Conservation (phyloP, 345 rosid species). For the Anastatica hierochuntica region DNA sequence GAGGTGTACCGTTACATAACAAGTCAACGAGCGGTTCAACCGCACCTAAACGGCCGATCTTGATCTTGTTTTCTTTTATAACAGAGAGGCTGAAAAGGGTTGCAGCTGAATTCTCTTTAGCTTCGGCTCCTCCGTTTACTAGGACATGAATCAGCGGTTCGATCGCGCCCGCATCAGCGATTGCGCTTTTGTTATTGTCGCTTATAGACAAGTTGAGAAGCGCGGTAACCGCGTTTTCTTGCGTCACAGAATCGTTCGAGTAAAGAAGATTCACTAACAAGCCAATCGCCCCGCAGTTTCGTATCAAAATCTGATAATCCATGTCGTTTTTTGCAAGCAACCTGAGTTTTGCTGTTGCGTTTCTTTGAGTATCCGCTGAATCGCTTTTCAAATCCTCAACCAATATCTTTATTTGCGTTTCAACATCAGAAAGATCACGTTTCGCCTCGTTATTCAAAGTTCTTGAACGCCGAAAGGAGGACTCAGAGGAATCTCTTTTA, state of each 20-base stretch:
- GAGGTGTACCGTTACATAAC: slow-evolving; percentile 58
- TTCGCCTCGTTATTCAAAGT: slow-evolving; percentile 27
- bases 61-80: slow-evolving; percentile 61
- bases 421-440: slow-evolving; percentile 55
- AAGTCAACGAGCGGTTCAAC: slow-evolving; percentile 58
- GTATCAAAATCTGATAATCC: slow-evolving; percentile 64
- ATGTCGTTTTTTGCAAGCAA: slow-evolving; percentile 55
- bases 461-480: background rate
- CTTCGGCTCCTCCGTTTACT: slow-evolving; percentile 57
- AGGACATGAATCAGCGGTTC: slow-evolving; percentile 67
- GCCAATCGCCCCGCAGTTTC: slow-evolving; percentile 51
- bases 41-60: slow-evolving; percentile 66
- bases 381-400: slow-evolving; percentile 46
- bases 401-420: slow-evolving; percentile 43
- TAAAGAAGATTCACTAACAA: slow-evolving; percentile 48
- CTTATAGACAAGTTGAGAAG: slow-evolving; percentile 74
- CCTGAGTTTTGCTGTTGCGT: slow-evolving; percentile 41
- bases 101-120: slow-evolving; percentile 70
- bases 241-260: slow-evolving; percentile 38
- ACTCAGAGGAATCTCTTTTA: no score
- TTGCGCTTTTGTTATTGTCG: slow-evolving; percentile 57
- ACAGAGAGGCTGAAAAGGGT: slow-evolving; percentile 73
- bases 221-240: slow-evolving; percentile 69
- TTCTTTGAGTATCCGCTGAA: slow-evolving; percentile 43
- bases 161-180: slow-evolving; percentile 64